These are phyloP conservation scores for Lignosus rhinocerotis DNA, from an alignment of 1,284 basidiomycete genomes.

Conservation along the genomic window DNA sequence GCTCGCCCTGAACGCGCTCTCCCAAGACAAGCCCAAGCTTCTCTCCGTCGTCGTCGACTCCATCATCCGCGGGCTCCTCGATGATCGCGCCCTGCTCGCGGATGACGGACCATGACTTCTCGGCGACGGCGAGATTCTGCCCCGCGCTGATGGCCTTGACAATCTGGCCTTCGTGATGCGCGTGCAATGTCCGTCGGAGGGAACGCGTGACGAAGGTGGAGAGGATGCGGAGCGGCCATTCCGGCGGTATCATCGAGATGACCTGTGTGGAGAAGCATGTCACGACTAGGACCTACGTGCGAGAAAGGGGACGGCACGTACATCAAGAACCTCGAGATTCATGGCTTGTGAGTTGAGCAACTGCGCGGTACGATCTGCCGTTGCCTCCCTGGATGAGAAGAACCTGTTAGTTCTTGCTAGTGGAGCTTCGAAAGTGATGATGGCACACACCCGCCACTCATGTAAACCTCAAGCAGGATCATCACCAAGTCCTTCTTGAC, in stretches of 20 bases:
- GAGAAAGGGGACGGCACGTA: conserved; percentile 37
- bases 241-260: conserved; percentile 66
- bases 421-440: not conserved
- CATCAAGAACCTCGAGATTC: conserved; percentile 76
- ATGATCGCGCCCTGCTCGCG: conserved; percentile 66
- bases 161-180: conserved; percentile 67
- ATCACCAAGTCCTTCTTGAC: conserved; percentile 62
- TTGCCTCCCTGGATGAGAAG: conserved; percentile 41
- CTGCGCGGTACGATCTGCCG: conserved; percentile 56
- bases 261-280: conserved; percentile 50
- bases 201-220: conserved; percentile 80
- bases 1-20: conserved; percentile 26
- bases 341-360: conserved; percentile 80
- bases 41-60: conserved; percentile 29
- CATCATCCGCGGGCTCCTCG: conserved; percentile 59
- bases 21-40: conserved; percentile 25
- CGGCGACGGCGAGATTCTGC: conserved; percentile 68
- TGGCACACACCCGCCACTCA: conserved; percentile 63
- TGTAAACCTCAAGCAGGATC: conserved; percentile 78
- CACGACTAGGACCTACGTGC: not conserved
- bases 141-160: conserved; percentile 70
- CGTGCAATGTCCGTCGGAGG: conserved; percentile 74
- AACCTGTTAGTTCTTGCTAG: conserved; percentile 3
- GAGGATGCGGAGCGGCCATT: conserved; percentile 74
- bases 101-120: conserved; percentile 52